Base-by-base conservation (phyloP, 106 monocot species). In the Alisma plantagoaquatica region DNA sequence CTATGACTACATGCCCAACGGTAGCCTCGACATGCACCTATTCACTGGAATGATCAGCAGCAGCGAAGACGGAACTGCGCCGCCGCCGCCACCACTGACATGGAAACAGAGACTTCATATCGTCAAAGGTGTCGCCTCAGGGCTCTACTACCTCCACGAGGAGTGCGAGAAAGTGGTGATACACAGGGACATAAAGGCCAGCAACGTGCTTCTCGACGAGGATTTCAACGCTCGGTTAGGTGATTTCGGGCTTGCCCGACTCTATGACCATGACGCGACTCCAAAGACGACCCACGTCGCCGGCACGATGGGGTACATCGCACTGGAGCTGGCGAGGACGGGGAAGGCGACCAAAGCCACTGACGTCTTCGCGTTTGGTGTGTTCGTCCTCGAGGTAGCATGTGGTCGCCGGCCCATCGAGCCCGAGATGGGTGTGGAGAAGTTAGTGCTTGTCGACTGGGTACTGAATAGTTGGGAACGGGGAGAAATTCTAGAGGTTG, bases 1-100 rank as follows among this genome's bases (percentile, higher is more conserved):
- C 56, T 56, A 66, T 41, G 67, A 67, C 17, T 67, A 18, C 57
- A 67, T 67, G 67, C 67, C 67, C 25, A 67, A 67, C 46, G 67
- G 67, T 25, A 67, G 67, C 57, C 67, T 67, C 25, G 67, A 57
- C 45, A 57, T 33, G 24, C 53, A 28, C 50, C 59, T 79, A 1
- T 73, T 72, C 53, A 23, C n/a, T n/a, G n/a, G n/a, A n/a, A n/a
- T n/a, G n/a, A n/a, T n/a, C n/a, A n/a, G n/a, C n/a, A n/a, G n/a
- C n/a, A n/a, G n/a, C n/a, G n/a, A n/a, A n/a, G n/a, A n/a, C n/a
- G n/a, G n/a, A n/a, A n/a, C n/a, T n/a, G 31, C 48, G 31, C 54
- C 32, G 18, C 4, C 10, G 16, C 6, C 21, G 20, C 4, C 0
- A 18, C 8, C 23, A 6, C 25, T 51, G 5, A 26, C 10, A 4